Evolutionary conservation across 345 rosid genomes (phyloP), one percentile per base, ranked within the genome.

Genomic region (Syzygium aqueum): DNA sequence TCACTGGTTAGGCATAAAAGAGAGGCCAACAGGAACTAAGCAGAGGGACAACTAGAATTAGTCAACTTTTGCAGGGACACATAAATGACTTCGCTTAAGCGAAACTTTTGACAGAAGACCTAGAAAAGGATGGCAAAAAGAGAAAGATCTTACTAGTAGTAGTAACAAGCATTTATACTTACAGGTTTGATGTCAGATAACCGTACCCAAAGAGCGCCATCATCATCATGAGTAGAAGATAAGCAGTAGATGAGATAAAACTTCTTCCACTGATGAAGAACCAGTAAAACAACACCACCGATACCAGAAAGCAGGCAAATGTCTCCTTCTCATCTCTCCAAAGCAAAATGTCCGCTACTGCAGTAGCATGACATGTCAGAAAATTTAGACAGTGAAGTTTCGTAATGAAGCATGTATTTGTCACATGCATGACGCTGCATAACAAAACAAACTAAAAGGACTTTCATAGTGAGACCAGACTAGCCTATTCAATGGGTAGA

Each of bases 311-410:
- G 90, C 89, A 95, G 12, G 92, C 83, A 78, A 95, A 94, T 86
- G 99, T 93, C 91, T 88, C 90, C 95, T 93, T 97, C 94, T 95
- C 95, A 88, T 97, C 95, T 93, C 97, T 95, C 99, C 99, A 97
- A 49, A 97, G 95, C 86, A 95, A 94, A 90, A 97, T 89, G 84
- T 94, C 95, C 30, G 98, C 95, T 92, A 94, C 99, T 97, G 98
- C 93, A 85, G 43, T 17, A 53, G 85, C 63, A 84, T 53, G 10
- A 84, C 23, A 84, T 11, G 46, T 84, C 57, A 17, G 28, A 73
- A 37, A 73, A 37, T 37, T 73, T 37, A 52, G 49, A 51, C 9
- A 43, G 77, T 30, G 33, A 50, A 19, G 49, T 85, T 43, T 53
- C 0, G 3, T 50, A 40, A n/a, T 15, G 43, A 65, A 61, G 80